Conservation (phyloP, 148 eudicot species). For the Amaranthus cruentus region DNA sequence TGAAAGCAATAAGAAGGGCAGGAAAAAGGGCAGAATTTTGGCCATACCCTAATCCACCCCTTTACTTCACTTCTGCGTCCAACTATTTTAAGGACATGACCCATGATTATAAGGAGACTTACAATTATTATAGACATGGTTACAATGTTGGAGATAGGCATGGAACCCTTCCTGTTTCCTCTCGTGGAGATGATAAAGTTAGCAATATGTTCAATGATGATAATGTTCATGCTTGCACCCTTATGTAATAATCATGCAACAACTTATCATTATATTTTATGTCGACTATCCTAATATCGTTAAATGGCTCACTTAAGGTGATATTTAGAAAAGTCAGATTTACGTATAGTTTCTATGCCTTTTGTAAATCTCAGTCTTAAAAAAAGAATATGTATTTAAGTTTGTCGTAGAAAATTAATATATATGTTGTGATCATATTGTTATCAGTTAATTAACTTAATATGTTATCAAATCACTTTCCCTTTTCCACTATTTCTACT, state of each 20-base stretch:
- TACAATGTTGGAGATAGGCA: constrained; percentile 73
- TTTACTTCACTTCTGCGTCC: constrained; percentile 61
- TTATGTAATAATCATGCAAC: constrained; percentile 45
- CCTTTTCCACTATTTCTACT: no score
- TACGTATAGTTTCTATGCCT: no score
- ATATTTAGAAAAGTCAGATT: no score
- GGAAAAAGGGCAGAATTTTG: constrained; percentile 98
- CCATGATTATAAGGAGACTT: constrained; percentile 74
- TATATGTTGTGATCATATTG: no score
- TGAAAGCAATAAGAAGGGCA: constrained; percentile 79
- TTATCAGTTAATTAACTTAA: no score
- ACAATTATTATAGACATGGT: constrained; percentile 88
- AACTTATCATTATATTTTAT: background rate
- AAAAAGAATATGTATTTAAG: no score
- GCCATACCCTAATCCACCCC: constrained; percentile 80
- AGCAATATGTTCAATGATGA: constrained; percentile 98
- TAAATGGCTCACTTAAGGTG: no score
- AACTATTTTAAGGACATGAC: constrained; percentile 75
- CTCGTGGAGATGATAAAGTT: constrained; percentile 86
- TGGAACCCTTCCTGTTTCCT: constrained; percentile 58
- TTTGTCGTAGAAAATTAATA: no score
- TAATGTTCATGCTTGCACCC: constrained; percentile 68
- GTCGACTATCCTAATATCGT: no score
- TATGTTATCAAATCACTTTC: no score
- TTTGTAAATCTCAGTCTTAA: no score